These are phyloP conservation scores for Eucalyptus camaldulensis DNA, from an alignment of 345 rosid species.

Conservation along the genomic window DNA sequence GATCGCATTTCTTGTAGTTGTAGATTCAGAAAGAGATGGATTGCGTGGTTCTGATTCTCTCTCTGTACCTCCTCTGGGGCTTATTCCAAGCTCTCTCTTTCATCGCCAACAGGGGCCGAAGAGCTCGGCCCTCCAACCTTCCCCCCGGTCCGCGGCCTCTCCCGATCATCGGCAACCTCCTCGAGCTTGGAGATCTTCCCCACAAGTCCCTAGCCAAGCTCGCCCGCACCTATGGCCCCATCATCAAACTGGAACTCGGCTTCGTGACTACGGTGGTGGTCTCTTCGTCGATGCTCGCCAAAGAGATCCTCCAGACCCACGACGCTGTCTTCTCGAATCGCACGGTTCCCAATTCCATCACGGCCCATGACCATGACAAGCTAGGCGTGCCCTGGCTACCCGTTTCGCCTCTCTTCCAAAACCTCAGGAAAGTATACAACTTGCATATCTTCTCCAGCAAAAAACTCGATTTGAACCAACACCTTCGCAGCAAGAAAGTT, in stretches of 20 bases:
- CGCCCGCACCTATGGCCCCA: conserved; percentile 16
- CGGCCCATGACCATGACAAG: conserved; percentile 10
- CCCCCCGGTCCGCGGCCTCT: conserved; percentile 20
- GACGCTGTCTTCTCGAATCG: conserved; percentile 12
- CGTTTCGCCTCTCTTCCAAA: conserved; percentile 15
- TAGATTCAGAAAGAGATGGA: background rate
- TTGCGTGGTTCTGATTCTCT: background rate
- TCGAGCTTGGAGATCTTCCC: conserved; percentile 15
- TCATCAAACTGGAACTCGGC: conserved; percentile 25
- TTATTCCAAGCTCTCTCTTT: background rate
- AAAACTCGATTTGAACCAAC: conserved; percentile 12
- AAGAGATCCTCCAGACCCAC: conserved; percentile 24
- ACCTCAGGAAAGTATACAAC: conserved; percentile 14
- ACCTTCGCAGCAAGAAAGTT: background rate
- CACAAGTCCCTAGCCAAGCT: conserved; percentile 15
- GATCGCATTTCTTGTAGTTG: too few species aligned
- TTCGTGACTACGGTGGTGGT: conserved; percentile 10
- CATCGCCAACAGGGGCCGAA: background rate
- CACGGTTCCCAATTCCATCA: conserved; percentile 1
- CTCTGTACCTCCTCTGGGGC: background rate
- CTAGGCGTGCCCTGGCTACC: conserved; percentile 17
- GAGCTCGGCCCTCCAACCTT: background rate
- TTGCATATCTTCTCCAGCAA: conserved; percentile 5
- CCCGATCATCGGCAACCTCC: conserved; percentile 25
- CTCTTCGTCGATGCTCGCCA: conserved; percentile 19